Evolutionary conservation across 495 filamentous ascomycete species (phyloP).

Genomic region (Penicillium daleae): DNA sequence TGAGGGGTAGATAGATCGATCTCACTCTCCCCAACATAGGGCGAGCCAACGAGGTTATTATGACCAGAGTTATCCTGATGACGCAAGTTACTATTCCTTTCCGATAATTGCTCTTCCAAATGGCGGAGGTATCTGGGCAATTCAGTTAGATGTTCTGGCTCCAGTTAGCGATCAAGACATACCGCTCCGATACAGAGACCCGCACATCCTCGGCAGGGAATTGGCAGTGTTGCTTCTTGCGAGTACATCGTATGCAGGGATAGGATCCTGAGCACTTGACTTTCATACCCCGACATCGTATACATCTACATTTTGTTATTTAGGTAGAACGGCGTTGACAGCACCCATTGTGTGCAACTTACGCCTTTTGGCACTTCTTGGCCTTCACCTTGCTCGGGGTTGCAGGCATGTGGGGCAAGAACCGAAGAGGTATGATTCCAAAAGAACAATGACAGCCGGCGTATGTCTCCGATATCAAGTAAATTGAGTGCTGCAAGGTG

Average conservation of each 20-base stretch:
- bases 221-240: slow-evolving; percentile 35
- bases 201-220: slow-evolving; percentile 37
- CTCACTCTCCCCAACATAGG: slow-evolving; percentile 14
- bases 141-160: slow-evolving; percentile 6
- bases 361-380: slow-evolving; percentile 35
- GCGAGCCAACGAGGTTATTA: neutral
- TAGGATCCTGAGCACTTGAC: slow-evolving; percentile 42
- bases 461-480: slow-evolving; percentile 22
- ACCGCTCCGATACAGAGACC: slow-evolving; percentile 40
- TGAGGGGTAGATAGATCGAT: slow-evolving; percentile 11
- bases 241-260: slow-evolving; percentile 39
- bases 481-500: slow-evolving; percentile 16
- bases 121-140: slow-evolving; percentile 25
- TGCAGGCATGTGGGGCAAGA: slow-evolving; percentile 24
- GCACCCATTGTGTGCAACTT: slow-evolving; percentile 7
- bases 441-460: slow-evolving; percentile 12
- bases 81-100: neutral
- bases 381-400: slow-evolving; percentile 17
- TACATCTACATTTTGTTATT: slow-evolving; percentile 26
- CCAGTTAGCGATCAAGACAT: neutral
- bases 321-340: neutral
- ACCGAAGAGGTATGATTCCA: neutral
- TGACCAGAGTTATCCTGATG: neutral
- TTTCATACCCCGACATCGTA: slow-evolving; percentile 45
- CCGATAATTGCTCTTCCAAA: slow-evolving; percentile 7